Conservation (phyloP, 352 stramenopile species). For the Halophytophthora batemanensis region DNA sequence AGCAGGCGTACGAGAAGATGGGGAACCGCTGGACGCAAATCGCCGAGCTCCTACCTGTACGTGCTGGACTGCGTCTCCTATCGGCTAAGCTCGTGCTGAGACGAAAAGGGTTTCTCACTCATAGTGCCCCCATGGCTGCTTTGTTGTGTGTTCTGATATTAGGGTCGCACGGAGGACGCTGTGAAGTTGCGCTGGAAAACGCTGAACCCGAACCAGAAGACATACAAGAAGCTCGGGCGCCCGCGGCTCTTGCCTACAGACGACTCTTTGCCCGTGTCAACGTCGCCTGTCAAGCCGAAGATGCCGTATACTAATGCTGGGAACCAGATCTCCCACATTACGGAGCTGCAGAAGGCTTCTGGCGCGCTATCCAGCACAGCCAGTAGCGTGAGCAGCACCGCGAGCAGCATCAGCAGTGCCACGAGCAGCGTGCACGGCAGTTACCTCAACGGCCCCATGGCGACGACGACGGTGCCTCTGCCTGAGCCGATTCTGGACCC, state of each 20-base stretch:
- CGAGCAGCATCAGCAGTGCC: neutral
- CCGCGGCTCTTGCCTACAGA: slow-evolving; percentile 56
- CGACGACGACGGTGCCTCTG: slow-evolving; percentile 20
- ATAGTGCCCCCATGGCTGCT: no score
- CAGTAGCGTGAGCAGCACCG: neutral
- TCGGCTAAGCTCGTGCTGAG: neutral
- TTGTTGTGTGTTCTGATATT: slow-evolving; percentile 2
- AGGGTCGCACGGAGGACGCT: slow-evolving; percentile 76
- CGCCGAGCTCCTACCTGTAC: slow-evolving; percentile 69
- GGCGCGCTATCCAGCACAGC: slow-evolving; percentile 9
- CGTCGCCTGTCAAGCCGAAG: slow-evolving; percentile 22
- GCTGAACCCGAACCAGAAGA: slow-evolving; percentile 77
- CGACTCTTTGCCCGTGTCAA: slow-evolving; percentile 30
- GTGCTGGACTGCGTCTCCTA: neutral
- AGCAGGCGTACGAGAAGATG: slow-evolving; percentile 76
- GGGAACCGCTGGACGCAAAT: slow-evolving; percentile 89
- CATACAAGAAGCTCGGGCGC: slow-evolving; percentile 69
- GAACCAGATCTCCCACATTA: slow-evolving; percentile 7
- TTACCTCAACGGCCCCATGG: neutral
- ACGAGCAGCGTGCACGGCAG: neutral
- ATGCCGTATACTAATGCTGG: slow-evolving; percentile 8
- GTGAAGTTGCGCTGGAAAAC: slow-evolving; percentile 83
- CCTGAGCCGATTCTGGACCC: slow-evolving; percentile 41
- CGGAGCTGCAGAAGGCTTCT: slow-evolving; percentile 8
- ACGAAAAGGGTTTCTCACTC: neutral